These are phyloP conservation scores for Blakeslea trispora DNA, from an alignment of 371 early-diverging fungal genomes.

Conservation along the genomic window DNA sequence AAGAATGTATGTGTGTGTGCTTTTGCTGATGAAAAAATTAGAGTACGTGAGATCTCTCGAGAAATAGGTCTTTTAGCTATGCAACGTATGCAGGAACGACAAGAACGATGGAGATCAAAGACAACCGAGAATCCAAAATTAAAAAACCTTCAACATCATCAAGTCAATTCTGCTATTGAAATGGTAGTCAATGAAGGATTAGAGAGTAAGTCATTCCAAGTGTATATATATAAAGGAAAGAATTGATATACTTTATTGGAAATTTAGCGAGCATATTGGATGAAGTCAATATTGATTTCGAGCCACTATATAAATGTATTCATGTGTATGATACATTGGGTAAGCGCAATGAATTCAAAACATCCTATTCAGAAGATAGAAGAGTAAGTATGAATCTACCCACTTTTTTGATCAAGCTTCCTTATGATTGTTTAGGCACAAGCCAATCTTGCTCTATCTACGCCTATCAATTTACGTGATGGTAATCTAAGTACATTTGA, in stretches of 20 bases:
- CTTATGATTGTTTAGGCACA: conserved; percentile 68
- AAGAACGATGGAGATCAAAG: conserved; percentile 61
- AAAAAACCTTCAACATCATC: conserved; percentile 58
- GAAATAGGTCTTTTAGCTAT: conserved; percentile 86
- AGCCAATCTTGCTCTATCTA: conserved; percentile 69
- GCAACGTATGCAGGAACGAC: conserved; percentile 72
- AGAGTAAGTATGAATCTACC: too few relatives aligned
- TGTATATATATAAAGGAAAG: too few relatives aligned
- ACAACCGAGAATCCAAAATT: conserved; percentile 58
- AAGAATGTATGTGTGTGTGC: too few relatives aligned
- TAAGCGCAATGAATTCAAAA: conserved; percentile 79
- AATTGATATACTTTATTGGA: neutral
- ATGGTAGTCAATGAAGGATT: conserved; percentile 85
- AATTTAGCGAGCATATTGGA: conserved; percentile 65
- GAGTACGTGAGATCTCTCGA: conserved; percentile 82
- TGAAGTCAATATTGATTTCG: conserved; percentile 84
- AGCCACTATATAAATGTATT: conserved; percentile 93
- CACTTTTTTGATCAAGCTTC: too few relatives aligned
- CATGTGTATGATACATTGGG: conserved; percentile 94
- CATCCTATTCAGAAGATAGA: conserved; percentile 91
- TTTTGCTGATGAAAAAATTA: too few relatives aligned
- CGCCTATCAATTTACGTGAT: conserved; percentile 64
- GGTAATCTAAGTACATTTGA: conserved; percentile 72
- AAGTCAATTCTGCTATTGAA: conserved; percentile 84
- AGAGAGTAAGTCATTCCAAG: conserved; percentile 62